These are phyloP conservation scores for Tritrichomonas foetus DNA, from an alignment of 208 protist genomes.

Conservation along the genomic window DNA sequence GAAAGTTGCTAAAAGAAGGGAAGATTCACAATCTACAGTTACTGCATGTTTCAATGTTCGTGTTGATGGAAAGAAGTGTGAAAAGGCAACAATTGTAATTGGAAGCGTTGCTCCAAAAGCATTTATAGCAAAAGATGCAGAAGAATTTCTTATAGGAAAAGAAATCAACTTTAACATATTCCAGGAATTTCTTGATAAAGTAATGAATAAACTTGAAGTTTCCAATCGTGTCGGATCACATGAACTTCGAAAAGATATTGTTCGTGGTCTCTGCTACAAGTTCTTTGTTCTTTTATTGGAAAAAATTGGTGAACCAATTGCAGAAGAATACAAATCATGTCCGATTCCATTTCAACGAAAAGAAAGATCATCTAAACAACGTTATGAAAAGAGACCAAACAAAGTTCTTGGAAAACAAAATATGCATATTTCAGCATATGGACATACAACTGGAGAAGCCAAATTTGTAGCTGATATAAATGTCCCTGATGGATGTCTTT, in stretches of 20 bases:
- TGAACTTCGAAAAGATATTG: conserved; percentile 62
- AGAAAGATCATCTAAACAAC: neutral
- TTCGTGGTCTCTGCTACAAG: conserved; percentile 70
- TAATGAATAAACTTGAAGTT: conserved; percentile 41
- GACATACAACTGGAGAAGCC: neutral
- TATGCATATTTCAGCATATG: neutral
- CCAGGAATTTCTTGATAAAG: neutral
- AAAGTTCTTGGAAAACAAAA: neutral
- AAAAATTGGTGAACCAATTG: neutral
- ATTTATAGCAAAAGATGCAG: conserved; percentile 48
- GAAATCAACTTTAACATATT: neutral
- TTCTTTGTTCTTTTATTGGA: conserved; percentile 56
- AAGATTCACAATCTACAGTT: neutral
- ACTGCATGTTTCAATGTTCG: neutral
- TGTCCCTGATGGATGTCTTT: neutral
- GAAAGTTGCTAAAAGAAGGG: neutral
- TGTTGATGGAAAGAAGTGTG: neutral
- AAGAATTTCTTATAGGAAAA: conserved; percentile 52
- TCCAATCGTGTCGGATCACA: conserved; percentile 58
- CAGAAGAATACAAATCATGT: neutral
- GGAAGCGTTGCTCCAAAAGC: conserved; percentile 58
- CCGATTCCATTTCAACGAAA: neutral
- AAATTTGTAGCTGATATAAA: neutral
- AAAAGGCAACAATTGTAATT: conserved; percentile 49
- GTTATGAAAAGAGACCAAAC: neutral